phyloP scores from a whole-genome alignment of 208 protist genomes.

The Acanthamoeba castellanii region DNA sequence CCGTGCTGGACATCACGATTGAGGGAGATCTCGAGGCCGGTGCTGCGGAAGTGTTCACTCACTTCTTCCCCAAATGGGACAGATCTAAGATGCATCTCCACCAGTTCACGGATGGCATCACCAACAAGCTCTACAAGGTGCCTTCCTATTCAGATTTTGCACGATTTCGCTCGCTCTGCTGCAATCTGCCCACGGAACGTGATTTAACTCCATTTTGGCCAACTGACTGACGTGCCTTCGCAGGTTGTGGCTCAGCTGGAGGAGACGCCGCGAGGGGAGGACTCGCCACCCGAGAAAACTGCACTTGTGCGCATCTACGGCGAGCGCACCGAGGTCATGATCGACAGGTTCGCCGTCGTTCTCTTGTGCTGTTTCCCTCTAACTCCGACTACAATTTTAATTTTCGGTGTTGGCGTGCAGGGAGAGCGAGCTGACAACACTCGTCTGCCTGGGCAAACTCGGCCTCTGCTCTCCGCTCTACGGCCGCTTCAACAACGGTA shows the following conservation, averaged over 20 bases:
- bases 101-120: constrained; percentile 64
- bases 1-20: constrained; percentile 16
- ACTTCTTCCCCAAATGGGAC: constrained; percentile 68
- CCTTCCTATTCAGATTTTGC: background rate
- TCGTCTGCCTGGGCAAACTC: constrained; percentile 45
- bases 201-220: too few relatives aligned
- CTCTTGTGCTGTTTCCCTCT: background rate
- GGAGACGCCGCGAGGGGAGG: background rate
- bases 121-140: constrained; percentile 71
- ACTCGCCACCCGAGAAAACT: constrained; percentile 22
- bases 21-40: constrained; percentile 41
- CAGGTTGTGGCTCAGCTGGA: constrained; percentile 53
- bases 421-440: constrained; percentile 48
- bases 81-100: constrained; percentile 36
- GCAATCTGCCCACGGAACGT: background rate
- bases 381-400: background rate
- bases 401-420: background rate
- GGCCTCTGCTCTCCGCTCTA: constrained; percentile 62
- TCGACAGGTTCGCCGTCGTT: background rate
- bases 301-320: constrained; percentile 75
- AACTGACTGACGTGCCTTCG: too few relatives aligned
- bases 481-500: constrained; percentile 64
- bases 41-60: constrained; percentile 38
- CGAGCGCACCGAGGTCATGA: constrained; percentile 73
- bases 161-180: background rate